Evolutionary conservation across 257 asterid genomes (phyloP), one percentile per base, ranked within the genome.

Genomic region (Striga asiatica): DNA sequence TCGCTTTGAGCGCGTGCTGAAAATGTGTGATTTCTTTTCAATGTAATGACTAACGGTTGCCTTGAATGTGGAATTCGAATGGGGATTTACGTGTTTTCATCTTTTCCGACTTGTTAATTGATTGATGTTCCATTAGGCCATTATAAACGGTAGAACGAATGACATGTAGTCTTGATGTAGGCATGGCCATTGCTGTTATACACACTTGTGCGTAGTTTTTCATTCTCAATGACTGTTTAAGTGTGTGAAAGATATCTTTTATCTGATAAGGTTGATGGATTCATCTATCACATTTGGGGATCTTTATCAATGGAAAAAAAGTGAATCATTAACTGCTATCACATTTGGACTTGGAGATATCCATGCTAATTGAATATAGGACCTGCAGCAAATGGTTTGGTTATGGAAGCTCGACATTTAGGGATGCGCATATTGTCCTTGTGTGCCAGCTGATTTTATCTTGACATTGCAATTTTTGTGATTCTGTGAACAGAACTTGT

Each of bases 391-490:
- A 25, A 43, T 50, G 28, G 34, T 17, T 37, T 29, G 25, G 27
- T 59, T 19, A 17, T 18, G 34, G 48, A 24, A 42, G 41, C 9
- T 70, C 53, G 24, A 13, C 32, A 19, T 8, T 46, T 63, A 50
- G 16, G 22, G n/a, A n/a, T n/a, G n/a, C n/a, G n/a, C 42, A 54
- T 55, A 27, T 20, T 59, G 46, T 25, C 34, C 43, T 43, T 25
- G 66, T 16, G 53, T 34, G 25, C 18, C 20, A 50, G 17, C 47
- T 53, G 35, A 29, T 31, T n/a, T n/a, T 31, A 47, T 48, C 24
- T 17, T 48, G 39, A 42, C 11, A 10, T 35, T 65, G 12, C 9
- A 21, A 54, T 39, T 37, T 64, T 35, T 32, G 5, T 22, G 10
- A 12, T 12, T 34, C 28, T 21, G 11, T 8, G 34, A 8, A 42